Percentiles rank a stretch among this genome's conserved stretches.
phyloP scores from a whole-genome alignment of 1,139 yeast species.

The Saccharomycopsis phalli region DNA sequence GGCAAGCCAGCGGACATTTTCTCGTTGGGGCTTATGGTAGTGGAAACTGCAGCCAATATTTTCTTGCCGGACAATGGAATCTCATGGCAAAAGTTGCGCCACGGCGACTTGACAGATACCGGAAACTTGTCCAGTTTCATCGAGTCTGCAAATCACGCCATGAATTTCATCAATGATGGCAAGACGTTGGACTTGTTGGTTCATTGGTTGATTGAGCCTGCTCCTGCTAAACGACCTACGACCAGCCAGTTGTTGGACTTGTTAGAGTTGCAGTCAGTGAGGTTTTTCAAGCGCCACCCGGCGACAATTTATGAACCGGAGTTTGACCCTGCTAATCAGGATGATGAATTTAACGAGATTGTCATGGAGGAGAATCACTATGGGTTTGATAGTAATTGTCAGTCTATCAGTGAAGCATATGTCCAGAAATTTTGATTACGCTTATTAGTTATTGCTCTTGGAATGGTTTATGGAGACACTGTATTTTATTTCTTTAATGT shows the following conservation, averaged over 20 bases:
- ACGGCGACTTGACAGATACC: slow-evolving; percentile 94
- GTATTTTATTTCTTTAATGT: too few species aligned
- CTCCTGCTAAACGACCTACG: slow-evolving; percentile 73
- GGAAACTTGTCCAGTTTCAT: slow-evolving; percentile 75
- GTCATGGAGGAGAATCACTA: slow-evolving; percentile 4
- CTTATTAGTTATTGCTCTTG: too few species aligned
- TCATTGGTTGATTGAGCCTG: slow-evolving; percentile 81
- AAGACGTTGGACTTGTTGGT: slow-evolving; percentile 73
- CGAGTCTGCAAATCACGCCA: slow-evolving; percentile 16
- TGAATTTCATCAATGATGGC: slow-evolving; percentile 60
- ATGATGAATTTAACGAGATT: slow-evolving; percentile 14
- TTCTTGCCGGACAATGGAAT: slow-evolving; percentile 92
- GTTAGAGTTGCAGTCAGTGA: slow-evolving; percentile 71
- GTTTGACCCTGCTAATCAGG: slow-evolving; percentile 56
- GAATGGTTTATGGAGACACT: too few species aligned
- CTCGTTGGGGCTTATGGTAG: slow-evolving; percentile 81
- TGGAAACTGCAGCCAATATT: slow-evolving; percentile 94
- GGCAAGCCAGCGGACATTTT: slow-evolving; percentile 93
- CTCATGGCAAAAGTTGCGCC: slow-evolving; percentile 91
- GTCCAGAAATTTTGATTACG: too few species aligned
- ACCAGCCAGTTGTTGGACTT: slow-evolving; percentile 59
- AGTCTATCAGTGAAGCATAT: slow-evolving; percentile 4
- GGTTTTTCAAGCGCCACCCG: slow-evolving; percentile 78
- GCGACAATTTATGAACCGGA: slow-evolving; percentile 96
- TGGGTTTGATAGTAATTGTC: background rate